Base-by-base conservation (phyloP, 345 rosid species). In the Linum tenue region DNA sequence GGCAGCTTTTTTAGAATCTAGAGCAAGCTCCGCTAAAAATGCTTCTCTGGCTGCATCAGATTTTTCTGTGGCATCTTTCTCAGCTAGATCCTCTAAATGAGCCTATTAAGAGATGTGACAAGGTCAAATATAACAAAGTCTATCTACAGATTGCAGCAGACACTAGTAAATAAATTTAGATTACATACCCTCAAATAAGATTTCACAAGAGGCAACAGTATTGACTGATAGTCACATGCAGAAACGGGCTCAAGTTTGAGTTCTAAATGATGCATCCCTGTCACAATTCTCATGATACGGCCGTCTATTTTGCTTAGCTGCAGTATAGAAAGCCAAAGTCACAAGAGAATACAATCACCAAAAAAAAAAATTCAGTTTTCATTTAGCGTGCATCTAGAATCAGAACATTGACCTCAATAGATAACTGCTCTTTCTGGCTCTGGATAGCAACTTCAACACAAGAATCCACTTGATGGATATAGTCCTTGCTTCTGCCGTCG, bases 11-110 rank as follows among this genome's bases (percentile, higher is more conserved):
- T 84, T 82, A 69, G 96, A 83, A 80, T 94, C 97, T 75, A 77
- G 91, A 7, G 90, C 99, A 37, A 90, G 97, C 82, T 94, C 99
- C 2, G 85, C 92, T 66, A 94, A 83, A 72, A 94, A 83, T 56
- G 99, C 97, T 76, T 94, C 95, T 65, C 95, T 79, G n/a, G 91
- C 99, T 73, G 99, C 99, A 80, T 94, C 95, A 75, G 99, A 85
- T 82, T 85, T 90, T 83, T 90, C 95, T 42, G 85, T 90, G 64
- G 96, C 99, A 83, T 88, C 87, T 80, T 86, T 90, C 81, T 90
- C 95, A 50, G 92, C 96, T 76, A 88, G 83, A 73, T 84, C 86
- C 88, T 90, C 97, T 79, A 94, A 82, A 77, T 73, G 86, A 66
- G 86, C 84, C 99, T 94, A 68, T 53, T 59, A 66, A 40, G 63